Evolutionary conservation across 106 monocot species (phyloP).

Genomic region (Apostasia ramifera): DNA sequence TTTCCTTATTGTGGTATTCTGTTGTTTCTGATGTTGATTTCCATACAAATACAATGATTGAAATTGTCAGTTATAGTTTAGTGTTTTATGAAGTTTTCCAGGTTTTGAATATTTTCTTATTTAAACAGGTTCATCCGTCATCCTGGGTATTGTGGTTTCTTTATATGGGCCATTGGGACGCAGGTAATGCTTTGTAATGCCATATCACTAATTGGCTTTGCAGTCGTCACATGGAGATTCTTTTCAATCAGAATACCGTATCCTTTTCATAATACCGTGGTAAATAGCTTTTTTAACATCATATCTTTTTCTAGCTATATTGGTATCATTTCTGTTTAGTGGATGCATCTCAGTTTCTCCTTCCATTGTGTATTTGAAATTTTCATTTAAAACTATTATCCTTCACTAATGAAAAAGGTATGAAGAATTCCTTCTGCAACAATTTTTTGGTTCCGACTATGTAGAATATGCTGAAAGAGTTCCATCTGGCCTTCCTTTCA

Average conservation of each 20-base stretch:
- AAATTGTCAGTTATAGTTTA: neutral
- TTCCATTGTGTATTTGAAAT: neutral
- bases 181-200: conserved; percentile 92
- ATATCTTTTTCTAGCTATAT: neutral
- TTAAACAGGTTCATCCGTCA: conserved; percentile 68
- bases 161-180: conserved; percentile 80
- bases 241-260: conserved; percentile 81
- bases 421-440: conserved; percentile 88
- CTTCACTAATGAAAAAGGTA: conserved; percentile 52
- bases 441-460: conserved; percentile 81
- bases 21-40: no score
- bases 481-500: conserved; percentile 87
- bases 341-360: no score
- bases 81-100: neutral
- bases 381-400: conserved; percentile 8
- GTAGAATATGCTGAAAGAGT: conserved; percentile 57
- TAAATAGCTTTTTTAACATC: neutral
- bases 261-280: conserved; percentile 19
- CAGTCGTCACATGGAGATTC: conserved; percentile 62
- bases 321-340: no score
- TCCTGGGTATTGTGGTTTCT: conserved; percentile 93
- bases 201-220: conserved; percentile 49
- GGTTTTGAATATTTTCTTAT: conserved; percentile 1
- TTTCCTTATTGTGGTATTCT: no score
- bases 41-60: no score